Percentiles rank a stretch among this genome's conserved stretches.
Evolutionary conservation across 2,329 filamentous ascomycete genomes (phyloP).

Genomic region (Talaromyces funiculosus): DNA sequence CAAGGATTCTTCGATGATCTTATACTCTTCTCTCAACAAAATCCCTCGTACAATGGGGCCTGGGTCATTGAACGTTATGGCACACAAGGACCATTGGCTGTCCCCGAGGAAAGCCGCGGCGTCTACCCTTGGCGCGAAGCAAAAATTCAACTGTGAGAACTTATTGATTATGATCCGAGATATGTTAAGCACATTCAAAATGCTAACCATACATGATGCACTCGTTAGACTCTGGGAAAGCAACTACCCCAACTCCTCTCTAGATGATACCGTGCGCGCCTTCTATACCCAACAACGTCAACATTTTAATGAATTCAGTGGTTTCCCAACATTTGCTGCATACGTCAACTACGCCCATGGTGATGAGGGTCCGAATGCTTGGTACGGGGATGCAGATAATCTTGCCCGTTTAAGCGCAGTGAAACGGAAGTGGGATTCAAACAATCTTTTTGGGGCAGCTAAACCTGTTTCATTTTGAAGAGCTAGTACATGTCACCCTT

Average conservation of each 20-base stretch:
- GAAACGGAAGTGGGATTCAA: conserved; percentile 26
- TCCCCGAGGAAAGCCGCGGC: conserved; percentile 1
- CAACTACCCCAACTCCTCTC: conserved; percentile 2
- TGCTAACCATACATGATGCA: background rate
- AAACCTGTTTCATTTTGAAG: conserved; percentile 2
- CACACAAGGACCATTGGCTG: conserved; percentile 7
- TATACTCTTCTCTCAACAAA: conserved; percentile 7
- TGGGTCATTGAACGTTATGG: conserved; percentile 11
- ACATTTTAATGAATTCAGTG: conserved; percentile 12
- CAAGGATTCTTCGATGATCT: conserved; percentile 11
- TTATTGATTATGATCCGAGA: background rate
- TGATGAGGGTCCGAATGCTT: conserved; percentile 22
- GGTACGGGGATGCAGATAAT: conserved; percentile 20
- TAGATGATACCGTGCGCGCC: conserved; percentile 5
- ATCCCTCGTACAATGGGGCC: conserved; percentile 2
- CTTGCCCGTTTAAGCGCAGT: conserved; percentile 20
- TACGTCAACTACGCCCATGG: conserved; percentile 27
- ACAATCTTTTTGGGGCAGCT: conserved; percentile 19
- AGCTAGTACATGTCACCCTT: background rate
- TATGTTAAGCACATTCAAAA: background rate
- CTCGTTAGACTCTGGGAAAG: conserved; percentile 6
- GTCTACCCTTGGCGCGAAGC: conserved; percentile 11
- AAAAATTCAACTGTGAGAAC: conserved; percentile 8
- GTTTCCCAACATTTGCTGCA: conserved; percentile 10
- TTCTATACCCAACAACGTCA: conserved; percentile 9